Percentiles rank a stretch among this genome's conserved stretches.
Evolutionary conservation across 1,139 yeast species (phyloP).

Genomic region (Saccharomyces hybrid): DNA sequence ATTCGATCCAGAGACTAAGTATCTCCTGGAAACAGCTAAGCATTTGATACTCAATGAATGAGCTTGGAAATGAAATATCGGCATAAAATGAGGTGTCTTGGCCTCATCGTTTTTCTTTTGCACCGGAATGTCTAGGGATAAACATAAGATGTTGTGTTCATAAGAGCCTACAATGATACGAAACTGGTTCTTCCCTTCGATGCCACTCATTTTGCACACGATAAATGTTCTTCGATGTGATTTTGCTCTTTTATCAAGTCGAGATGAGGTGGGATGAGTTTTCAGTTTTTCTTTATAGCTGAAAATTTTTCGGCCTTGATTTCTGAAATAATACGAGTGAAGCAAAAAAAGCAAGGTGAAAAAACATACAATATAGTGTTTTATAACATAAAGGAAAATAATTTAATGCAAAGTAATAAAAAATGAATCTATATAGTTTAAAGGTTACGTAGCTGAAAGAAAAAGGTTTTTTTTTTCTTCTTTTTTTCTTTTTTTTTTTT

Average conservation of each 20-base stretch:
- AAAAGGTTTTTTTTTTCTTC: neutral
- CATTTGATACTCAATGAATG: conserved; percentile 84
- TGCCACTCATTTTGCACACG: neutral
- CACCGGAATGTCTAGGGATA: conserved; percentile 53
- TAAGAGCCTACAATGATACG: conserved; percentile 90
- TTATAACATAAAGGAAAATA: neutral
- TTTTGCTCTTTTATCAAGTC: neutral
- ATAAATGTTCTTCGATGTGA: neutral
- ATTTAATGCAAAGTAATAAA: neutral
- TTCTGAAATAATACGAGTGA: neutral
- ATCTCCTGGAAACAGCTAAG: conserved; percentile 75
- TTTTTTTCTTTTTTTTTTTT: no score
- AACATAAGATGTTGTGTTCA: conserved; percentile 84
- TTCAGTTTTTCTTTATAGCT: neutral
- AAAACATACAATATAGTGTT: neutral
- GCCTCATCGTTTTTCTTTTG: conserved; percentile 7
- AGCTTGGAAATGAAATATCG: conserved; percentile 93
- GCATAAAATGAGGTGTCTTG: conserved; percentile 63
- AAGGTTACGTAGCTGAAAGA: neutral
- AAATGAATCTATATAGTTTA: neutral
- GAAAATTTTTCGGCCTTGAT: neutral
- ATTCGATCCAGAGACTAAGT: conserved; percentile 88
- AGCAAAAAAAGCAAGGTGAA: neutral
- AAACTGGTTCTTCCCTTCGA: conserved; percentile 37
- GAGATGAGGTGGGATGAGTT: neutral